Evolutionary conservation across 768 basidiomycete species (phyloP).

Genomic region (Naganishia vaughanmartiniae): DNA sequence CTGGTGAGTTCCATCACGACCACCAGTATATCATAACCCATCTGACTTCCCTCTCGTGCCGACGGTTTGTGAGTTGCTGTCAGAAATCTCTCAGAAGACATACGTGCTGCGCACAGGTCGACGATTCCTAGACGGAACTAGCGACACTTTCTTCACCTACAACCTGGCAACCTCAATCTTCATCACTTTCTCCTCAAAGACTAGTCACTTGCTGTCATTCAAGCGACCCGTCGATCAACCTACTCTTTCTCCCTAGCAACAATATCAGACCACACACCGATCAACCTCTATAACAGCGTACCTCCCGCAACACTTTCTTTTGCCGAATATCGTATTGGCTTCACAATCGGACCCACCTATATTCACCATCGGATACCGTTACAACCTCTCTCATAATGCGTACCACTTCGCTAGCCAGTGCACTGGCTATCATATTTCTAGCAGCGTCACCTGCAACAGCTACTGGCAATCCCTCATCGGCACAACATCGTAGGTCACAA

Average conservation of each 20-base stretch:
- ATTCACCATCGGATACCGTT: background rate
- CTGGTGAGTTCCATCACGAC: background rate
- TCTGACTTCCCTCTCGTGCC: background rate
- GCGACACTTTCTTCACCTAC: background rate
- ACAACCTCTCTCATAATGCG: background rate
- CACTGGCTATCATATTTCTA: background rate
- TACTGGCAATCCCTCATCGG: background rate
- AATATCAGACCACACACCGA: background rate
- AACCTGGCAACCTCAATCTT: too few relatives aligned
- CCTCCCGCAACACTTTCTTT: constrained; percentile 6
- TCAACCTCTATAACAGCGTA: background rate
- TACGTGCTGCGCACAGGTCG: constrained; percentile 8
- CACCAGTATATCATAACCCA: background rate
- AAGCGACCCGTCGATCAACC: background rate
- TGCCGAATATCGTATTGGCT: constrained; percentile 8
- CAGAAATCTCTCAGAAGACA: background rate
- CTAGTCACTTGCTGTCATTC: constrained; percentile 6
- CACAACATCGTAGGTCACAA: constrained; percentile 17
- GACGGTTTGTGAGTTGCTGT: background rate
- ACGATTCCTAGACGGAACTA: background rate
- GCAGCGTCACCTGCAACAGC: background rate
- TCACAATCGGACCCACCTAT: background rate
- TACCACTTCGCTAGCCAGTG: background rate
- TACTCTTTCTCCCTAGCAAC: background rate
- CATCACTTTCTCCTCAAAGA: background rate